Base-by-base conservation (phyloP, 2,329 filamentous ascomycete genomes). In the Simplicillium sp. region DNA sequence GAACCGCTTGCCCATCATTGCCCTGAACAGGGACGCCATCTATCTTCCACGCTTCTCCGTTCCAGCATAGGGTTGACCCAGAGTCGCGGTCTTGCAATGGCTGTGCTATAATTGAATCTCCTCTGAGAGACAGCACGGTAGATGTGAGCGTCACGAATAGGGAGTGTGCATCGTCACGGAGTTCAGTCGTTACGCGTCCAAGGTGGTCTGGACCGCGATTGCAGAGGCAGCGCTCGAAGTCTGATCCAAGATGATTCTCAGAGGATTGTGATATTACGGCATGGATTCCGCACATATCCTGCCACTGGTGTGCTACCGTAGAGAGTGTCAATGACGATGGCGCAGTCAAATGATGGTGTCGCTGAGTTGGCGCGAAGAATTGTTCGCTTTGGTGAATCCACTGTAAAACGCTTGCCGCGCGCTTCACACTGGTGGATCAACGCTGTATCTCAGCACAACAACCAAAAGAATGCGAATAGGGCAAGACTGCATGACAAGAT, bases 41-140 rank as follows among this genome's bases (percentile, higher is more conserved):
- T 38, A 94, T 71, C 43, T 75, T 82, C 92, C 92, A 98, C 1
- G 88, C 90, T 58, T 98, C 92, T 34, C 92, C 92, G 55, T 98
- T 98, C 92, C 92, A 98, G 70, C 90, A 96, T 2, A 98, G 70
- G 1, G 86, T 67, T 1, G 82, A 87, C 4, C 71, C 70, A 1
- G 71, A 72, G 0, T 51, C 47, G 3, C 55, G 31, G 48, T 83
- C 75, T 34, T 73, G 59, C 4, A 94, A 73, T 2, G 92, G 92
- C 58, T 97, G 92, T 29, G 64, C 57, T 7, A 81, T 77, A 38
- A 92, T 56, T 46, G 76, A 68, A 38, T 79, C 73, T 18, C 90
- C 90, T 51, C 92, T 79, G n/a, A 98, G 68, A 4, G 88, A 81
- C n/a, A 97, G 75, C 1, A 98, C 90, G 0, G 88, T 94, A 7